Evolutionary conservation across 768 basidiomycete genomes (phyloP).

Genomic region (button mushroom (Agaricus bisporus)): DNA sequence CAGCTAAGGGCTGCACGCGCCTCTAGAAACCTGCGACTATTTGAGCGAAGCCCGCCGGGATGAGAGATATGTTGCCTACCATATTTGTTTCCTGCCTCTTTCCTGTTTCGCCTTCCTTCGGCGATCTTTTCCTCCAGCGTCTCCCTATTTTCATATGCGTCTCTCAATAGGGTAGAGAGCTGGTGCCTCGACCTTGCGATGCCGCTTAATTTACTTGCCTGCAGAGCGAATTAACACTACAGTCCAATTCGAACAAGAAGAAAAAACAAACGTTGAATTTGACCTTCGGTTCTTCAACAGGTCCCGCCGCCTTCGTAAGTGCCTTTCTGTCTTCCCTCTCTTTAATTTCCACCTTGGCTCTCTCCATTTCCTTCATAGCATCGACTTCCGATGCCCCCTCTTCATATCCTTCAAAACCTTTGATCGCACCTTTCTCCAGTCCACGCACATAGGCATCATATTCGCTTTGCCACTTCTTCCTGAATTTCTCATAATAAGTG

Average conservation of each 20-base stretch:
- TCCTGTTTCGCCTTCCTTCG: conserved; percentile 74
- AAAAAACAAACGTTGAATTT: conserved; percentile 60
- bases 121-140: conserved; percentile 80
- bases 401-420: conserved; percentile 67
- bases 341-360: conserved; percentile 65
- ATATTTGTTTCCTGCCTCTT: conserved; percentile 90
- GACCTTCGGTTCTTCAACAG: conserved; percentile 69
- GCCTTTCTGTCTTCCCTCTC: conserved; percentile 75
- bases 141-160: conserved; percentile 81
- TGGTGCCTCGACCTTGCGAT: conserved; percentile 74
- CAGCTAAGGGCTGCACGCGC: conserved; percentile 12
- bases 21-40: conserved; percentile 23
- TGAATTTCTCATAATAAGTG: conserved; percentile 60
- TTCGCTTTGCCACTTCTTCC: conserved; percentile 67
- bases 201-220: conserved; percentile 68
- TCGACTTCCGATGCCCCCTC: conserved; percentile 52
- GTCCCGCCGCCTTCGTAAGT: conserved; percentile 55
- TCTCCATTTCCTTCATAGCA: conserved; percentile 72
- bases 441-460: conserved; percentile 67
- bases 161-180: conserved; percentile 70
- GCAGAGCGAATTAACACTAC: neutral
- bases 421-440: conserved; percentile 61
- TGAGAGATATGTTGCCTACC: conserved; percentile 32
- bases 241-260: neutral
- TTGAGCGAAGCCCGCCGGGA: neutral